These are phyloP conservation scores for Neurospora sp. DNA, from an alignment of 2,329 filamentous ascomycete species.

Conservation along the genomic window DNA sequence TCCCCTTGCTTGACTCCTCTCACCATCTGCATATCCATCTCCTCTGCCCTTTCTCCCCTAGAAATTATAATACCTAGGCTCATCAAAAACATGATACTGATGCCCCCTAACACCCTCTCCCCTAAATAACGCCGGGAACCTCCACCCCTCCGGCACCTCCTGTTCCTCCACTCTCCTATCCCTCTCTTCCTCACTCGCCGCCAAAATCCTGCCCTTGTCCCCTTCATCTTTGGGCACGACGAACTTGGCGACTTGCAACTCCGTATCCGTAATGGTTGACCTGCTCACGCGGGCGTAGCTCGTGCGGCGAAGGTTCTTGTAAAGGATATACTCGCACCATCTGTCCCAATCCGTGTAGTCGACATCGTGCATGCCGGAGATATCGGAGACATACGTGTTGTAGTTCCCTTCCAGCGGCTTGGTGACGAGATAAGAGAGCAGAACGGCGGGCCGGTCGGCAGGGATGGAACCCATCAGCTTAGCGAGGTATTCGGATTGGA, in stretches of 20 bases:
- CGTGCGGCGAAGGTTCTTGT: conserved; percentile 74
- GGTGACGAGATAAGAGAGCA: conserved; percentile 88
- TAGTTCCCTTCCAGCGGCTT: conserved; percentile 90
- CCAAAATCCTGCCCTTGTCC: conserved; percentile 36
- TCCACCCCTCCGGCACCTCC: conserved; percentile 64
- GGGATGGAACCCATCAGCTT: conserved; percentile 76
- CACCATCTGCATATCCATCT: background rate
- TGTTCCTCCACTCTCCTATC: conserved; percentile 54
- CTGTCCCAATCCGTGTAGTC: conserved; percentile 89
- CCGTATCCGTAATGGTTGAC: conserved; percentile 90
- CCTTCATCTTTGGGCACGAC: conserved; percentile 63
- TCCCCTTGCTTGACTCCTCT: no score
- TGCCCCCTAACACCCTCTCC: conserved; percentile 84
- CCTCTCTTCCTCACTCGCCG: conserved; percentile 42
- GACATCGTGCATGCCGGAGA: conserved; percentile 90
- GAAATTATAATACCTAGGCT: conserved; percentile 62
- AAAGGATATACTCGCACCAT: conserved; percentile 98
- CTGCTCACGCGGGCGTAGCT: conserved; percentile 86
- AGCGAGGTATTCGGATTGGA: conserved; percentile 79
- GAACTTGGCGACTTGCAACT: conserved; percentile 95
- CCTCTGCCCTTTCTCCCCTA: conserved; percentile 9
- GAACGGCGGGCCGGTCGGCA: conserved; percentile 57
- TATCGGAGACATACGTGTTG: conserved; percentile 82
- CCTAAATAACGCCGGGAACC: conserved; percentile 78
- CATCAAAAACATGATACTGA: conserved; percentile 88